Conservation (phyloP, 139 green algal species). For the Trebouxia sp. region DNA sequence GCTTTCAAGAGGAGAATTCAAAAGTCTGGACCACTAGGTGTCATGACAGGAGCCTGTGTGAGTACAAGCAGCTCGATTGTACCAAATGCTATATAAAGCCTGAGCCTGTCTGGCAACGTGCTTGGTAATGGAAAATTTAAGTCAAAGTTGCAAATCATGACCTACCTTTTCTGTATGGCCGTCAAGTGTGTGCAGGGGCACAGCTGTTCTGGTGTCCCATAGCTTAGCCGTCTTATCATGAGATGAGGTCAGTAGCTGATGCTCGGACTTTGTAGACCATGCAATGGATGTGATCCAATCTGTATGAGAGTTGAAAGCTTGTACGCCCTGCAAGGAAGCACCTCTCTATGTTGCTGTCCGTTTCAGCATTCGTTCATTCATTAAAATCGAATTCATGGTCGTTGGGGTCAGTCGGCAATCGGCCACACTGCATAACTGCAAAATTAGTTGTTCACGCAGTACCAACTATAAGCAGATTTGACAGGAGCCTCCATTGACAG, state of each 20-base stretch:
- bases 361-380: too few relatives aligned
- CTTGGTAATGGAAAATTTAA: not conserved
- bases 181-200: constrained; percentile 65
- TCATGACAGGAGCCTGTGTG: too few relatives aligned
- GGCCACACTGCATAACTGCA: too few relatives aligned
- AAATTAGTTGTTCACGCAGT: too few relatives aligned
- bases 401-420: too few relatives aligned
- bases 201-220: constrained; percentile 60
- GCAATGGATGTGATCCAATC: constrained; percentile 71
- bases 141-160: not conserved
- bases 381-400: too few relatives aligned
- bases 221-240: constrained; percentile 62
- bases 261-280: constrained; percentile 61
- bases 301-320: constrained; percentile 53
- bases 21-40: constrained; percentile 40
- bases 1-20: constrained; percentile 33
- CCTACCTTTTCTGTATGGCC: constrained; percentile 52
- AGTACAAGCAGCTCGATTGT: not conserved
- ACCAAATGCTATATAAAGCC: not conserved
- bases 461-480: too few relatives aligned
- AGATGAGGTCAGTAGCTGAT: constrained; percentile 69
- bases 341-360: too few relatives aligned
- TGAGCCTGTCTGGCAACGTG: not conserved
- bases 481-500: too few relatives aligned
- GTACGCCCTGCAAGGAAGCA: constrained; percentile 35